phyloP scores from a whole-genome alignment of 2,329 filamentous ascomycete species.

The Fusarium foetens region DNA sequence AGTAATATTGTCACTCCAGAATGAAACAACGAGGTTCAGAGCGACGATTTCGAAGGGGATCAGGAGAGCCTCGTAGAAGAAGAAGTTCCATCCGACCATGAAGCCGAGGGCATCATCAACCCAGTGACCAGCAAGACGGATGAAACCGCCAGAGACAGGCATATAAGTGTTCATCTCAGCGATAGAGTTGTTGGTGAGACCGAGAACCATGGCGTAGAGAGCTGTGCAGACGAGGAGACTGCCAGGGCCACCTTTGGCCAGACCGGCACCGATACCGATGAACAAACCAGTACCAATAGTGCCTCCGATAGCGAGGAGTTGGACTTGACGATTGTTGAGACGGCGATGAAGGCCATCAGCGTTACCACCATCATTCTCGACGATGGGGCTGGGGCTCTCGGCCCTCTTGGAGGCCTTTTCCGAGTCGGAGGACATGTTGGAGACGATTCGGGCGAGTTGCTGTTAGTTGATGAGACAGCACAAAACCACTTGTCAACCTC shows the following conservation, averaged over 20 bases:
- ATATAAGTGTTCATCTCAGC: slow-evolving; percentile 40
- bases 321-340: slow-evolving; percentile 37
- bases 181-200: slow-evolving; percentile 38
- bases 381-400: slow-evolving; percentile 7
- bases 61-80: slow-evolving; percentile 47
- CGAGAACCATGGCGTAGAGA: slow-evolving; percentile 34
- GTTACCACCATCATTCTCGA: slow-evolving; percentile 17
- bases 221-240: slow-evolving; percentile 34
- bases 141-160: slow-evolving; percentile 37
- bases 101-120: slow-evolving; percentile 37
- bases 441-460: slow-evolving; percentile 8
- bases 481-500: slow-evolving; percentile 11
- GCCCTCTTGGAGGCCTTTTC: slow-evolving; percentile 31
- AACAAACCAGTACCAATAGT: slow-evolving; percentile 35
- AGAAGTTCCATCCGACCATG: slow-evolving; percentile 49
- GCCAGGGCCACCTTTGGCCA: slow-evolving; percentile 34
- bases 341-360: slow-evolving; percentile 33
- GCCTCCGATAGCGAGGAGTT: slow-evolving; percentile 35
- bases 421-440: slow-evolving; percentile 30
- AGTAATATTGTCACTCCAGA: slow-evolving; percentile 35
- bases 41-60: slow-evolving; percentile 50
- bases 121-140: slow-evolving; percentile 35
- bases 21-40: slow-evolving; percentile 48
- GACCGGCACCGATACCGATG: slow-evolving; percentile 34
- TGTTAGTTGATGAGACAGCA: slow-evolving; percentile 3